Percentiles rank a stretch among this genome's conserved stretches.
Conservation (phyloP, 331 rosid genomes). For the Quercus tomentella region DNA sequence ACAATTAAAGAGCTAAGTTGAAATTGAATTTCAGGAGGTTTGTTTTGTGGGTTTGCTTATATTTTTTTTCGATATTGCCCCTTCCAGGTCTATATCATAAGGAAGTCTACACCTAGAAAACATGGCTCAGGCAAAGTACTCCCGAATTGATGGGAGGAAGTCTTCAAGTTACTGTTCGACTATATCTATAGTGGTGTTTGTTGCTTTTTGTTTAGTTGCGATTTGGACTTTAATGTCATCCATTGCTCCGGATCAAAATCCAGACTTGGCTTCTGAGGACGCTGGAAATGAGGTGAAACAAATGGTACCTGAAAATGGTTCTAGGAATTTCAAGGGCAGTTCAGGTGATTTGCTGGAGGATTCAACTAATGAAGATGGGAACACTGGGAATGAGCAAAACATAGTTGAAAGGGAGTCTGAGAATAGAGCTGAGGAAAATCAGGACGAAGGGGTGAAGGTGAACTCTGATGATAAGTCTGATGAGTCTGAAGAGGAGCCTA, state of each 20-base stretch:
- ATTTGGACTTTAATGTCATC: constrained; percentile 75
- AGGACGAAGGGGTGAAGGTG: constrained; percentile 23
- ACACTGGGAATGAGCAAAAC: constrained; percentile 18
- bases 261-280: constrained; percentile 37
- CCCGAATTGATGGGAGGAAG: constrained; percentile 64
- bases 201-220: constrained; percentile 68
- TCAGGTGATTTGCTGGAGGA: constrained; percentile 34
- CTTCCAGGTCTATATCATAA: constrained; percentile 29
- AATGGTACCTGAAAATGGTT: constrained; percentile 18
- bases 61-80: constrained; percentile 11
- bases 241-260: constrained; percentile 47
- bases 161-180: constrained; percentile 47
- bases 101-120: constrained; percentile 10
- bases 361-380: constrained; percentile 26
- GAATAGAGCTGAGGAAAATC: constrained; percentile 28
- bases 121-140: constrained; percentile 59
- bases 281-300: constrained; percentile 30
- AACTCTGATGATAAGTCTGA: constrained; percentile 31
- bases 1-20: neutral
- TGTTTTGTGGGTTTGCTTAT: constrained; percentile 14
- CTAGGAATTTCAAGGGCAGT: constrained; percentile 35
- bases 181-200: constrained; percentile 40
- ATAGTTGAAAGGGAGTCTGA: constrained; percentile 20
- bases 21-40: neutral
- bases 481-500: neutral